Percentiles rank a stretch among this genome's conserved stretches.
Conservation (phyloP, 176 grass and related monocot species). For the Hordeum marinum region DNA sequence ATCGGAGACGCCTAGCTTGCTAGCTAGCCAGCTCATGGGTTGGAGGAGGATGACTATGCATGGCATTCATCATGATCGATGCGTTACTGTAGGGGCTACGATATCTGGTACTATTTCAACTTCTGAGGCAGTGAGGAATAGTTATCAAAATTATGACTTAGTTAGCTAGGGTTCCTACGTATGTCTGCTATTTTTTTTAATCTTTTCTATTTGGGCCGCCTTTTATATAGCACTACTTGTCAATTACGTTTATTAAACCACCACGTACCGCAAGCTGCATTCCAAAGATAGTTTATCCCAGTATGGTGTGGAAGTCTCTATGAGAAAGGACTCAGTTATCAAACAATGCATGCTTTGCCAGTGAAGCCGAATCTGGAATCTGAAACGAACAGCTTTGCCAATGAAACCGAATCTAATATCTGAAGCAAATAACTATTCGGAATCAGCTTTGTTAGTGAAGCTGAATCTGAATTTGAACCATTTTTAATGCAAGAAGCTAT, state of each 20-base stretch:
- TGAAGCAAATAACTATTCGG: too few relatives aligned
- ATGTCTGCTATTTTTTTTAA: constrained; percentile 10
- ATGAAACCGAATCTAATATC: too few relatives aligned
- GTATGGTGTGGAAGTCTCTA: background rate
- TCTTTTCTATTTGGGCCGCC: background rate
- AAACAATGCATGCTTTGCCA: background rate
- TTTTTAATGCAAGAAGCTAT: too few relatives aligned
- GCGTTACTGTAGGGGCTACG: background rate
- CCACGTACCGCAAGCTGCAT: background rate
- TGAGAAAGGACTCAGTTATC: background rate
- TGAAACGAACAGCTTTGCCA: too few relatives aligned
- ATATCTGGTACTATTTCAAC: background rate
- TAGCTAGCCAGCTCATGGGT: background rate
- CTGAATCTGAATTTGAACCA: too few relatives aligned
- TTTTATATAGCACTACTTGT: constrained; percentile 20
- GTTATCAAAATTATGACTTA: constrained; percentile 18
- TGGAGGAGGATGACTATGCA: background rate
- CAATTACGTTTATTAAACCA: constrained; percentile 16
- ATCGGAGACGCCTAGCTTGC: constrained; percentile 3
- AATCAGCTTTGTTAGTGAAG: too few relatives aligned
- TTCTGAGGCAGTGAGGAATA: constrained; percentile 4
- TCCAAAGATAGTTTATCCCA: background rate
- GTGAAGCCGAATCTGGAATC: too few relatives aligned
- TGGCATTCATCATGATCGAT: background rate
- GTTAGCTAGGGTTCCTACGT: constrained; percentile 19